Evolutionary conservation across 257 asterid genomes (phyloP), one percentile per base, ranked within the genome.

Genomic region (Plantago elongata): DNA sequence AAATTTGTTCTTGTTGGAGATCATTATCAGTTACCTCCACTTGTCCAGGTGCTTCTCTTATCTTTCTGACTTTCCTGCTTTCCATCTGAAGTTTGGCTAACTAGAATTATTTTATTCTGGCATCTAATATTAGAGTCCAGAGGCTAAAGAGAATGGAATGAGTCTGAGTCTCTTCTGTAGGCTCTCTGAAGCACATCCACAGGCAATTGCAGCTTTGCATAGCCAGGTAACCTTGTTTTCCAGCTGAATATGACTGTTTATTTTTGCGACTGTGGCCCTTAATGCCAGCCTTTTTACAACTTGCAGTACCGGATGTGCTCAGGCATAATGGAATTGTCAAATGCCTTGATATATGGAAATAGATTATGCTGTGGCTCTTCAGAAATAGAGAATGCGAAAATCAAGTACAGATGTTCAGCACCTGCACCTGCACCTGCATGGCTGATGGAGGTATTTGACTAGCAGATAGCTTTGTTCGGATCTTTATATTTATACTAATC

Each of bases 1-100:
- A 89, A 80, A 69, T 92, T 92, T 79, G 97, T 92, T 69, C 97
- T 92, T 12, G 99, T 92, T 52, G 99, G 99, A 64, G 99, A 92
- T 84, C 95, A 92, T 78, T 92, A 92, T 78, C 99, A 92, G 72
- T 76, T 92, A 67, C 99, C 99, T 14, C 99, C 99, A 66, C 95
- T 92, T 66, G 97, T 92, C 63, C 99, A 89, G 96, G 99, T 92
- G 52, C 70, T 48, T 69, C 16, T 67, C 61, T 65, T 61, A 62
- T 44, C 54, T 56, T 54, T 54, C 30, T 17, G 48, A 18, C 50
- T 49, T 63, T 61, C 57, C 62, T 61, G 65, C 69, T 60, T 71
- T 72, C 45, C 18, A 64, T 67, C 64, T 60, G 57, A 38, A 34
- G 17, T 75, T 61, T 58, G 69, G 38, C 71, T 30, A 54, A 55